These are phyloP conservation scores for Aspergillus floridensis DNA, from an alignment of 2,329 filamentous ascomycete genomes.

Conservation along the genomic window DNA sequence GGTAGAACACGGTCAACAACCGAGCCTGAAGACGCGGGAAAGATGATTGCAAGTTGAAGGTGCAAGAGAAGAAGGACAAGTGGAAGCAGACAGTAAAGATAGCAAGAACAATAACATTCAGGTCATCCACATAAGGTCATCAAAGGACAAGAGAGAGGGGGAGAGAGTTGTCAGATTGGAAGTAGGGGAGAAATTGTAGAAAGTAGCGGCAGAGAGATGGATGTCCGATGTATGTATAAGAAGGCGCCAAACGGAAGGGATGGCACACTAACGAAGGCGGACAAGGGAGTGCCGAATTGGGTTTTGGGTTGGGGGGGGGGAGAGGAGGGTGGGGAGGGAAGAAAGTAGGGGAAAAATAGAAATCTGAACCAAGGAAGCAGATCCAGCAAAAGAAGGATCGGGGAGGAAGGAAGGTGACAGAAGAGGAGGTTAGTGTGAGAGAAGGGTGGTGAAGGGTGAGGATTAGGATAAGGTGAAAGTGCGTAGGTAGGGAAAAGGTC, in stretches of 20 bases:
- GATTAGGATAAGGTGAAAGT: not conserved
- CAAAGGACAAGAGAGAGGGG: conserved; percentile 11
- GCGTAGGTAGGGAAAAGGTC: not conserved
- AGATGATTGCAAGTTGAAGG: conserved; percentile 7
- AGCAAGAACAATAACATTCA: conserved; percentile 12
- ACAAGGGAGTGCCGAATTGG: conserved; percentile 25
- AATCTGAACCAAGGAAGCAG: conserved; percentile 5
- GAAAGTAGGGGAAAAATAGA: conserved; percentile 14
- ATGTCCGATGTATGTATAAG: conserved; percentile 21
- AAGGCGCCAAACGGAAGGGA: conserved; percentile 27
- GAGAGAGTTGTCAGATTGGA: conserved; percentile 7
- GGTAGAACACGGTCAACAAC: conserved; percentile 5
- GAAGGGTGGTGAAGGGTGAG: not conserved
- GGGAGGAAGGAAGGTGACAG: not conserved
- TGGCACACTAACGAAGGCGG: conserved; percentile 22
- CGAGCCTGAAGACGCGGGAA: not conserved
- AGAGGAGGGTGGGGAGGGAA: conserved; percentile 17
- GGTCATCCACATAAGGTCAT: conserved; percentile 18
- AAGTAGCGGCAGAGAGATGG: not conserved
- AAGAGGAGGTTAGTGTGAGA: too few species aligned
- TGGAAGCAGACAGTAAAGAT: conserved; percentile 12
- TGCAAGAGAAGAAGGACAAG: conserved; percentile 14
- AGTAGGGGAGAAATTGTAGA: not conserved
- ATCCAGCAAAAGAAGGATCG: not conserved
- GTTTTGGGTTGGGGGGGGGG: conserved; percentile 18